Percentiles rank a stretch among this genome's conserved stretches.
phyloP scores from a whole-genome alignment of 2,329 filamentous ascomycete species.

The Coniochaeta sp. region DNA sequence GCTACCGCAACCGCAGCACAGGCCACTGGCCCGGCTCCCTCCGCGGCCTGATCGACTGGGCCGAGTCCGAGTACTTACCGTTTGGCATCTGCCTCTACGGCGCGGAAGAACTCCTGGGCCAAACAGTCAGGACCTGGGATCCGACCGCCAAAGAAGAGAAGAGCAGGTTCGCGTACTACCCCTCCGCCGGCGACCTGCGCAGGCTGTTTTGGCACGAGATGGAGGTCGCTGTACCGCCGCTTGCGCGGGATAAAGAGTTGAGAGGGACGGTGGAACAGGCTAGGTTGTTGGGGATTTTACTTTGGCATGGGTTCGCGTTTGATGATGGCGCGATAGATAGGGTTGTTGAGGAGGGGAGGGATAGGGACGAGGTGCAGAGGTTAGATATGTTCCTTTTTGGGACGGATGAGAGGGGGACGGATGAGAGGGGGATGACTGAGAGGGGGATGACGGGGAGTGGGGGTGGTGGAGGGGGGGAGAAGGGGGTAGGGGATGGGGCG shows the following conservation, averaged over 20 bases:
- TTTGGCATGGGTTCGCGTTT: constrained; percentile 60
- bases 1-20: neutral
- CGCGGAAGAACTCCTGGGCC: constrained; percentile 51
- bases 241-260: constrained; percentile 19
- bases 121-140: constrained; percentile 17
- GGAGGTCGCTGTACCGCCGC: constrained; percentile 22
- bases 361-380: constrained; percentile 45
- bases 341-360: constrained; percentile 43
- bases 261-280: constrained; percentile 32
- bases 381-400: constrained; percentile 28
- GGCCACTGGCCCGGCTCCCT: constrained; percentile 18
- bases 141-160: neutral
- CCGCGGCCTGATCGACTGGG: constrained; percentile 56
- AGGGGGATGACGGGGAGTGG: too few relatives aligned
- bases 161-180: constrained; percentile 35
- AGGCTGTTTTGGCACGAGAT: constrained; percentile 42
- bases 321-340: constrained; percentile 53
- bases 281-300: constrained; percentile 45
- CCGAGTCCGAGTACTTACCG: constrained; percentile 53
- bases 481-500: neutral
- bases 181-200: constrained; percentile 34
- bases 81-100: constrained; percentile 56
- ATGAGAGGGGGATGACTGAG: too few relatives aligned
- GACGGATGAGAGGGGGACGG: neutral
- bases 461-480: neutral